Evolutionary conservation across 2,329 filamentous ascomycete species (phyloP).

Genomic region (Alternaria metachromatica): DNA sequence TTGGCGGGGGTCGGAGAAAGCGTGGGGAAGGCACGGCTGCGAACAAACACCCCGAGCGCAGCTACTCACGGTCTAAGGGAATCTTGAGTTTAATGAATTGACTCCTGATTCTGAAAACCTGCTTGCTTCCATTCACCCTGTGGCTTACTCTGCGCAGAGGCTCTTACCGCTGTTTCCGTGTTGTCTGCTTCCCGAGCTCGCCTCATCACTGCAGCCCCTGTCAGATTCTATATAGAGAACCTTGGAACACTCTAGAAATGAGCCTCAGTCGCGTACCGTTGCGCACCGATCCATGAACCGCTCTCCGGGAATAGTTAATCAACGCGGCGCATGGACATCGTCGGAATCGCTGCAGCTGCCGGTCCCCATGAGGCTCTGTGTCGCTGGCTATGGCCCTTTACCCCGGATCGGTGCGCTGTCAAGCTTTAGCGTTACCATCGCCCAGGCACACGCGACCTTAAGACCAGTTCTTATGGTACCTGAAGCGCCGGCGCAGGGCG

Average conservation of each 20-base stretch:
- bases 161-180: not conserved
- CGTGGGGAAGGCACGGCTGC: constrained; percentile 39
- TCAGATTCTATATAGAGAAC: constrained; percentile 8
- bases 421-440: constrained; percentile 1
- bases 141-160: not conserved
- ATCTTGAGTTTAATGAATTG: not conserved
- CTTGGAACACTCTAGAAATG: not conserved
- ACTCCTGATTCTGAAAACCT: not conserved
- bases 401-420: not conserved
- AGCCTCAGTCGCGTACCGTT: constrained; percentile 9
- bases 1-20: constrained; percentile 32
- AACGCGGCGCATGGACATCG: constrained; percentile 9
- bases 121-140: not conserved
- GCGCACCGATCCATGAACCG: constrained; percentile 11
- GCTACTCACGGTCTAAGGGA: not conserved
- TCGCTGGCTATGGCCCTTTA: not conserved
- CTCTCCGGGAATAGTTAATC: constrained; percentile 19
- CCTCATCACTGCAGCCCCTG: constrained; percentile 19
- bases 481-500: not conserved
- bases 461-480: not conserved
- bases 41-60: constrained; percentile 1
- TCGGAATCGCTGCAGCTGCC: constrained; percentile 17
- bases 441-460: constrained; percentile 5
- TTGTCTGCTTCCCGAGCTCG: constrained; percentile 8
- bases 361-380: constrained; percentile 24